phyloP scores from a whole-genome alignment of 768 basidiomycete species.

The Leccinum longicurvipes region DNA sequence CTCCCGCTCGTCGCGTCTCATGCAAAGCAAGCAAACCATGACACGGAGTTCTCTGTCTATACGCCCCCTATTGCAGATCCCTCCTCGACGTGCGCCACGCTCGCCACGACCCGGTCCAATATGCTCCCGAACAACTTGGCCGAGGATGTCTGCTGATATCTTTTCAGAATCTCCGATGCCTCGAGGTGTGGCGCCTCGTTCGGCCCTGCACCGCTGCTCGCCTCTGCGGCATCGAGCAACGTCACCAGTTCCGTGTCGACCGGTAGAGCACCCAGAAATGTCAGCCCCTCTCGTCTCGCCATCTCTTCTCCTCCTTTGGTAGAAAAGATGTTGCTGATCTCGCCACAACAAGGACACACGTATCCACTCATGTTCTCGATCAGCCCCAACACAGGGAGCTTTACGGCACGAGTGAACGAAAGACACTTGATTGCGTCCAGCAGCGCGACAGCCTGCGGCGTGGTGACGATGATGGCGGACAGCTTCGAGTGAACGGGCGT shows the following conservation, averaged over 20 bases:
- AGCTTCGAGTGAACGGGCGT: conserved; percentile 76
- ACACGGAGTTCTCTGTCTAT: not conserved
- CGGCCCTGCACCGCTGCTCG: conserved; percentile 15
- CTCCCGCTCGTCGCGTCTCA: too few species aligned
- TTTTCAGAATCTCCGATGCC: conserved; percentile 51
- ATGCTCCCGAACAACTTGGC: conserved; percentile 66
- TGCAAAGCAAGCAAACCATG: too few species aligned
- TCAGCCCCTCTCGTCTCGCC: conserved; percentile 69
- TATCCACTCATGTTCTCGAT: conserved; percentile 99
- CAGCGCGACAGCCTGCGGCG: conserved; percentile 94
- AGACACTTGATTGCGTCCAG: conserved; percentile 95
- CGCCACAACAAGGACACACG: conserved; percentile 95
- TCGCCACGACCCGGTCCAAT: conserved; percentile 40
- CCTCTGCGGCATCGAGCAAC: conserved; percentile 69
- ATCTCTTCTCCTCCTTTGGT: conserved; percentile 89
- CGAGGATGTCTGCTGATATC: conserved; percentile 68
- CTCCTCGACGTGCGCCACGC: conserved; percentile 20
- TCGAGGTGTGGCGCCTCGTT: conserved; percentile 24
- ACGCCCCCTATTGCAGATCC: not conserved
- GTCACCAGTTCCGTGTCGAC: conserved; percentile 90
- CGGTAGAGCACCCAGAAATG: conserved; percentile 85
- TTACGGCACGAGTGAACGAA: conserved; percentile 88
- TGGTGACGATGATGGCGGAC: conserved; percentile 89
- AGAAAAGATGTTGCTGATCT: conserved; percentile 93
- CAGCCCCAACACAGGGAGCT: conserved; percentile 83